Conservation (phyloP, 768 basidiomycete genomes). For the Hemileccinum rubropunctum region DNA sequence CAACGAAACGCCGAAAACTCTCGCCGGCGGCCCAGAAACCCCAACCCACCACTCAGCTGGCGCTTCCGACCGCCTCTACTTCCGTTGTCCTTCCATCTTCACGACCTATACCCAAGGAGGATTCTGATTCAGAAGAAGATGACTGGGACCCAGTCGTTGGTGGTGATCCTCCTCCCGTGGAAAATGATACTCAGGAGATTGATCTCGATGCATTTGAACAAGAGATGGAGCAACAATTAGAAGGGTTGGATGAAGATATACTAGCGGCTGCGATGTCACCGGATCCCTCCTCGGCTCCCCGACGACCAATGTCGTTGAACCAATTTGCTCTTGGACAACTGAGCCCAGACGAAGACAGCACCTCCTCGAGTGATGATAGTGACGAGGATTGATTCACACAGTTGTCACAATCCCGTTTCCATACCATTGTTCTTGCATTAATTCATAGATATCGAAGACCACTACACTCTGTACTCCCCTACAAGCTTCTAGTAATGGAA, state of each 20-base stretch:
- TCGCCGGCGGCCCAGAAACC: constrained; percentile 20
- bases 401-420: not conserved
- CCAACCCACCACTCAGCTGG: constrained; percentile 27
- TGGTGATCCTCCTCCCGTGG: constrained; percentile 21
- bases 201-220: constrained; percentile 35
- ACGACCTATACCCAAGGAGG: constrained; percentile 28
- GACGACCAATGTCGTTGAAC: constrained; percentile 49
- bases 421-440: constrained; percentile 5
- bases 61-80: constrained; percentile 37
- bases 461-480: constrained; percentile 2
- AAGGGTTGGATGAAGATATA: constrained; percentile 50
- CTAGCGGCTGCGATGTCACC: constrained; percentile 41
- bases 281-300: constrained; percentile 29
- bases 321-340: constrained; percentile 43
- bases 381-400: constrained; percentile 42
- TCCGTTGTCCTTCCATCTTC: constrained; percentile 31
- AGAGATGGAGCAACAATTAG: constrained; percentile 36
- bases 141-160: constrained; percentile 52
- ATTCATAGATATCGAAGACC: constrained; percentile 4
- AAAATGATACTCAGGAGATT: constrained; percentile 33
- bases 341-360: constrained; percentile 46
- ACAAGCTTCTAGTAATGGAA: not conserved
- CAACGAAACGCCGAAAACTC: constrained; percentile 32
- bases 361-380: constrained; percentile 52
- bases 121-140: constrained; percentile 48